A percentile compares a stretch with the other conserved stretches of the same genome.
These are phyloP conservation scores for Salix caprea DNA, from an alignment of 345 rosid species.

Conservation along the genomic window DNA sequence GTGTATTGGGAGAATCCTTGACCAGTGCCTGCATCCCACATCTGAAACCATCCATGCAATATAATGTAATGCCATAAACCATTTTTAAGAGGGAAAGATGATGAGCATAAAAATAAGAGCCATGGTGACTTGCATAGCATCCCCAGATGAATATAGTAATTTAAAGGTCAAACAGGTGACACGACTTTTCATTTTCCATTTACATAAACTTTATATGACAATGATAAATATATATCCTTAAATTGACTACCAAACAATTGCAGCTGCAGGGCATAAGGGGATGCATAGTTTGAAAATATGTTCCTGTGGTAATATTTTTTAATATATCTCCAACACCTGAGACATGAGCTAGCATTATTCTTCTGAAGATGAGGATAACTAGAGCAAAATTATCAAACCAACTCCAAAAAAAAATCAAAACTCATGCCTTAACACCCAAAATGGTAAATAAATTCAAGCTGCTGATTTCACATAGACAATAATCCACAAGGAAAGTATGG, in stretches of 20 bases:
- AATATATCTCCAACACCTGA: neutral
- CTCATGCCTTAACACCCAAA: neutral
- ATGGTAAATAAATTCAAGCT: neutral
- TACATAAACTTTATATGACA: neutral
- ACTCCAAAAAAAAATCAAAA: neutral
- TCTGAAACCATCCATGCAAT: constrained; percentile 42
- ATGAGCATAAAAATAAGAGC: neutral
- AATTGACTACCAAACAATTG: neutral
- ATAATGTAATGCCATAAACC: neutral
- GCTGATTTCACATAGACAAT: neutral
- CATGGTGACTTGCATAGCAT: neutral
- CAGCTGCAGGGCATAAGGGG: neutral
- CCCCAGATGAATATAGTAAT: neutral
- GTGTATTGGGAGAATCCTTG: constrained; percentile 59
- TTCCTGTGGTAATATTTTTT: neutral
- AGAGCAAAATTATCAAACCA: neutral
- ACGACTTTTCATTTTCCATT: too few species aligned
- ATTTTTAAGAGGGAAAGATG: neutral
- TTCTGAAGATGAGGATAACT: neutral
- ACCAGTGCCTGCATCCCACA: constrained; percentile 91
- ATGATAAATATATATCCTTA: neutral
- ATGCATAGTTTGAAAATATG: neutral
- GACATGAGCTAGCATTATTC: neutral
- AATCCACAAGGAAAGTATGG: neutral
- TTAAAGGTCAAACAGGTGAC: too few species aligned